Evolutionary conservation across 2,329 filamentous ascomycete species (phyloP).

Genomic region (Talaromyces pinophilus): DNA sequence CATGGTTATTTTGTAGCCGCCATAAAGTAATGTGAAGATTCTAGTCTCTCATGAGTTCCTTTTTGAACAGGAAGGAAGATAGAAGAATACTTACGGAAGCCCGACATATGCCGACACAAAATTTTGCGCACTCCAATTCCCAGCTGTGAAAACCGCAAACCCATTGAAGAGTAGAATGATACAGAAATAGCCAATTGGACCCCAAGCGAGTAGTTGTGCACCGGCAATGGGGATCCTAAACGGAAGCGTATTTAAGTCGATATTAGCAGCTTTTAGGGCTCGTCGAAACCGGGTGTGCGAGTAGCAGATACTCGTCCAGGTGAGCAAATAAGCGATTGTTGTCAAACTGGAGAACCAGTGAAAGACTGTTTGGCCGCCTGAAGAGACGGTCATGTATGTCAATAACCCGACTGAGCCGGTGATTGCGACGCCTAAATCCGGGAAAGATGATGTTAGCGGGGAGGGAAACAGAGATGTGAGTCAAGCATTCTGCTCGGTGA

Average conservation of each 20-base stretch:
- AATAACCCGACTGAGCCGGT: constrained; percentile 38
- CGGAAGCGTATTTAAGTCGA: neutral
- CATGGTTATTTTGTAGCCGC: too few species aligned
- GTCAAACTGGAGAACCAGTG: constrained; percentile 71
- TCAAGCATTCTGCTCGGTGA: neutral
- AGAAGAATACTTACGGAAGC: too few species aligned
- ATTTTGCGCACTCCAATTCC: too few species aligned
- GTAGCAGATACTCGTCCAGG: constrained; percentile 53
- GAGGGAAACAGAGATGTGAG: neutral
- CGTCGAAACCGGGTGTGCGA: constrained; percentile 13
- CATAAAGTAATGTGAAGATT: too few species aligned
- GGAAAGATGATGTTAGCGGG: neutral
- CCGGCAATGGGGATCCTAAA: too few species aligned
- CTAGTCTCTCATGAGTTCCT: too few species aligned
- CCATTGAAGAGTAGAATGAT: too few species aligned
- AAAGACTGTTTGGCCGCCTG: constrained; percentile 60
- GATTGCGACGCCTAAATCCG: neutral
- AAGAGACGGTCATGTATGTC: constrained; percentile 64
- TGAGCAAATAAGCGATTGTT: constrained; percentile 67
- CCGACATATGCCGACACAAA: too few species aligned
- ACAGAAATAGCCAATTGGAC: too few species aligned
- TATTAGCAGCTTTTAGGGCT: constrained; percentile 3
- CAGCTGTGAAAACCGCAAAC: too few species aligned
- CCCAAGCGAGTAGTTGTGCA: too few species aligned
- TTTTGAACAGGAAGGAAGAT: too few species aligned